Evolutionary conservation across 352 stramenopile species (phyloP), one percentile per base, ranked within the genome.

Genomic region (Phytophthora cryptogea): DNA sequence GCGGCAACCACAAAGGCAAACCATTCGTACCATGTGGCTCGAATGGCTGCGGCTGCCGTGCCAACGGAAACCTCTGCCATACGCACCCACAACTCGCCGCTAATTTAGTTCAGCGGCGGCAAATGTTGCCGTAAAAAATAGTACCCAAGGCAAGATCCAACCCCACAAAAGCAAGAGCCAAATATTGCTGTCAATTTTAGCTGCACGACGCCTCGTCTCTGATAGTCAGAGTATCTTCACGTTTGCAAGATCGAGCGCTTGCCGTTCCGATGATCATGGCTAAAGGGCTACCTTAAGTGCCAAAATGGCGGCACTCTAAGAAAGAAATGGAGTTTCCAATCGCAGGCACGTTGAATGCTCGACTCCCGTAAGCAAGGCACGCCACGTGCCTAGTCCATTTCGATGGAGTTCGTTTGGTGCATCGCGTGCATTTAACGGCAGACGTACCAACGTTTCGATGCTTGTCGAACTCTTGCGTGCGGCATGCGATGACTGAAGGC

Each of bases 391-490:
- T 4, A 54, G 45, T 27, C 42, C 40, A 60, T 60, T 60, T 53
- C 16, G 57, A 49, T 60, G 49, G 14, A 36, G 9, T 30, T 36
- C 26, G 7, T 5, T 44, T 65, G 46, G 13, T 31, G 39, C 56
- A 65, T 64, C 56, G 39, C 56, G 39, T 52, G 31, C 37, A 58
- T 36, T 23, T 17, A 48, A 43, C 28, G 27, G 11, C 17, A 28
- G 11, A 33, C n/a, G 16, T 35, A 43, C 17, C 7, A 52, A 33
- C 47, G 46, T 59, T 58, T 63, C 37, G 20, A n/a, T 44, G 37
- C 39, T 45, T 27, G 27, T 11, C 33, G 13, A 39, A n/a, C n/a
- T 43, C 40, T 55, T 62, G 51, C 43, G 51, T 66, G 59, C 59
- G 49, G 43, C 43, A 62, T 66, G 59, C 36, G 59, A 62, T 60